Evolutionary conservation across 2,329 filamentous ascomycete genomes (phyloP).

Genomic region (Colletotrichum theobromicola): DNA sequence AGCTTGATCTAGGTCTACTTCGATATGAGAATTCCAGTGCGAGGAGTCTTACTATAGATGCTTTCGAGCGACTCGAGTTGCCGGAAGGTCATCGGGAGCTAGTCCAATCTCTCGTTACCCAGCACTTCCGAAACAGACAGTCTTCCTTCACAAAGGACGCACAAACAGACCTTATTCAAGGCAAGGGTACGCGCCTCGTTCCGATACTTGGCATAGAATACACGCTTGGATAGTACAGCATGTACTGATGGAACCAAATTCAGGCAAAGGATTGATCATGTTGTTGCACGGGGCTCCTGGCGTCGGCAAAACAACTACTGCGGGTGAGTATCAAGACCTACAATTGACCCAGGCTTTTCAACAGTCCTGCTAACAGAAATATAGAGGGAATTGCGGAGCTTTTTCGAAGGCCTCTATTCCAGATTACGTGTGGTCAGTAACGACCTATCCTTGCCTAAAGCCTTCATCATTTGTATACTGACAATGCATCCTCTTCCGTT

Average conservation of each 20-base stretch:
- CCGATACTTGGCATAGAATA: too few species aligned
- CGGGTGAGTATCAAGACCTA: too few species aligned
- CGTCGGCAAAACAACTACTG: background rate
- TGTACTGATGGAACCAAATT: too few species aligned
- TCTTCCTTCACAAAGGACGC: fast-evolving
- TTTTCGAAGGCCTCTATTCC: background rate
- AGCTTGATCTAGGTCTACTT: background rate
- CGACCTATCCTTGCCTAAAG: too few species aligned
- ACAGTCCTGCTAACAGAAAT: too few species aligned
- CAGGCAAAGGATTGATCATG: background rate
- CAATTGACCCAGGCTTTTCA: too few species aligned
- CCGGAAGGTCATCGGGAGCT: background rate
- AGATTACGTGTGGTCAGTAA: background rate
- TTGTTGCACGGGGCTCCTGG: background rate
- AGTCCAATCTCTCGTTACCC: background rate
- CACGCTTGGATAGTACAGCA: too few species aligned
- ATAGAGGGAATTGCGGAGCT: background rate
- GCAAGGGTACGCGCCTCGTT: background rate
- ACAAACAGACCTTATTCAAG: background rate
- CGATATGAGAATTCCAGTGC: background rate
- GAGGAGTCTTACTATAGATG: background rate
- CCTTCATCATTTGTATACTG: too few species aligned
- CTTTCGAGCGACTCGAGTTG: background rate
- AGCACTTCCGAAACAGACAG: background rate
- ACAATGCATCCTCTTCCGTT: too few species aligned